phyloP scores from a whole-genome alignment of 2,329 filamentous ascomycete species.

The Fusarium oligoseptatum region DNA sequence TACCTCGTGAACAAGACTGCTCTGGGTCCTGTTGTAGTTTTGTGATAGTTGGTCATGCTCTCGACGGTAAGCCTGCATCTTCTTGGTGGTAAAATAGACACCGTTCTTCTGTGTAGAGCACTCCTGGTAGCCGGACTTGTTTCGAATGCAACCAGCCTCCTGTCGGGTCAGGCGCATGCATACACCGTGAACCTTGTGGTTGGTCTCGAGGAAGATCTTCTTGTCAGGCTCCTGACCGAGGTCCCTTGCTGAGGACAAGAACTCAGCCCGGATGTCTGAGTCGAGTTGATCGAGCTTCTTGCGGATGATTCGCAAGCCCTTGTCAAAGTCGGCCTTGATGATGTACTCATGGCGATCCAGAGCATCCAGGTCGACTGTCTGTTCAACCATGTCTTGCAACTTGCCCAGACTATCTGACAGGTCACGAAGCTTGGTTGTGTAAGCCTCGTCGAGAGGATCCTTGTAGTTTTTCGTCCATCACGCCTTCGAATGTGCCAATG shows the following conservation, averaged over 20 bases:
- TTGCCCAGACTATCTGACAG: conserved; percentile 84
- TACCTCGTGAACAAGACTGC: conserved; percentile 90
- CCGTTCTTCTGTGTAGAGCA: conserved; percentile 99
- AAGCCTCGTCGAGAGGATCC: conserved; percentile 85
- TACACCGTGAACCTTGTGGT: conserved; percentile 95
- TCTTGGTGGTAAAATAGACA: conserved; percentile 94
- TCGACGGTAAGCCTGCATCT: conserved; percentile 82
- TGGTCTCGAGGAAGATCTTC: conserved; percentile 93
- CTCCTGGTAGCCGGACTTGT: conserved; percentile 90
- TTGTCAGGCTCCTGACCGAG: conserved; percentile 95
- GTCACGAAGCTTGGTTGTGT: conserved; percentile 85
- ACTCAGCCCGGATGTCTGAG: conserved; percentile 86
- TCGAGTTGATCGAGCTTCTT: conserved; percentile 90
- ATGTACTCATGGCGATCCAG: conserved; percentile 98
- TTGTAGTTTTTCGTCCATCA: conserved; percentile 96
- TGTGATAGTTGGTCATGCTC: conserved; percentile 95
- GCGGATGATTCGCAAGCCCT: conserved; percentile 86
- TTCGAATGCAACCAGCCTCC: conserved; percentile 93
- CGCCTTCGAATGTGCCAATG: conserved; percentile 86
- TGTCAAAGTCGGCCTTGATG: conserved; percentile 98
- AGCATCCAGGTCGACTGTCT: conserved; percentile 94
- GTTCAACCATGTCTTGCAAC: conserved; percentile 98
- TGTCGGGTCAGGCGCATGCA: conserved; percentile 93
- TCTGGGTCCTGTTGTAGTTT: conserved; percentile 95
- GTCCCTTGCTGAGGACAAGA: conserved; percentile 80